A percentile compares a stretch with the other conserved stretches of the same genome.
Evolutionary conservation across 2,329 filamentous ascomycete genomes (phyloP).

Genomic region (Alternaria gansuensis): DNA sequence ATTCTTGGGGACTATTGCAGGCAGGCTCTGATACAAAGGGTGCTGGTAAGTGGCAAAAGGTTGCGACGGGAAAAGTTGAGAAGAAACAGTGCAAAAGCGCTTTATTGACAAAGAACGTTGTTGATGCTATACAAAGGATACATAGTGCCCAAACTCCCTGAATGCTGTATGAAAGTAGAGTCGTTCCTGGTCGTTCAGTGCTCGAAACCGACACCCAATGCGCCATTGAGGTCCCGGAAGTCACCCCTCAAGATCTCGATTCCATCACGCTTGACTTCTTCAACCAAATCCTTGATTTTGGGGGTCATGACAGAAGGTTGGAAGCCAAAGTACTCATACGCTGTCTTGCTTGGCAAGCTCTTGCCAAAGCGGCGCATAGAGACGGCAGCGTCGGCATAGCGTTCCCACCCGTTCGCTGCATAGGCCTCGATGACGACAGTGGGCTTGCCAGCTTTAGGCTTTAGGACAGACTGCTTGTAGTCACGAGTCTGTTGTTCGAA

Average conservation of each 20-base stretch:
- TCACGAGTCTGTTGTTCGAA: conserved; percentile 59
- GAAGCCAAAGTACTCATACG: conserved; percentile 65
- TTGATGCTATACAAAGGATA: not conserved
- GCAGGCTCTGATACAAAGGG: not conserved
- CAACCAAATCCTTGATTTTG: conserved; percentile 50
- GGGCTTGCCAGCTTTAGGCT: conserved; percentile 53
- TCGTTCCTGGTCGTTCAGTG: conserved; percentile 3
- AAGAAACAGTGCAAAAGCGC: not conserved
- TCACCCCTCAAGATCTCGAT: conserved; percentile 28
- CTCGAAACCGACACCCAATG: conserved; percentile 22
- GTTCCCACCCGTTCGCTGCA: conserved; percentile 66
- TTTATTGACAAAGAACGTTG: not conserved
- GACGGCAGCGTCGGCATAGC: conserved; percentile 66
- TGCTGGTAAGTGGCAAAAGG: not conserved
- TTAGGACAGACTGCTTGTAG: conserved; percentile 60
- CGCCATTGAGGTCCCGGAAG: conserved; percentile 24
- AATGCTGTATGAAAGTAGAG: not conserved
- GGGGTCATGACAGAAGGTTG: conserved; percentile 57
- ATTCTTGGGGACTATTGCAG: not conserved
- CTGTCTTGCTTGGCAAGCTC: conserved; percentile 62
- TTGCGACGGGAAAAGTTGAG: not conserved
- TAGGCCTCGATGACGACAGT: conserved; percentile 69
- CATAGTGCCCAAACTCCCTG: not conserved
- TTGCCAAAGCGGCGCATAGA: conserved; percentile 66
- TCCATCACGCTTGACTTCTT: conserved; percentile 48